Evolutionary conservation across 1,284 basidiomycete species (phyloP), one percentile per base, ranked within the genome.

Genomic region (Entoloma clypeatum): DNA sequence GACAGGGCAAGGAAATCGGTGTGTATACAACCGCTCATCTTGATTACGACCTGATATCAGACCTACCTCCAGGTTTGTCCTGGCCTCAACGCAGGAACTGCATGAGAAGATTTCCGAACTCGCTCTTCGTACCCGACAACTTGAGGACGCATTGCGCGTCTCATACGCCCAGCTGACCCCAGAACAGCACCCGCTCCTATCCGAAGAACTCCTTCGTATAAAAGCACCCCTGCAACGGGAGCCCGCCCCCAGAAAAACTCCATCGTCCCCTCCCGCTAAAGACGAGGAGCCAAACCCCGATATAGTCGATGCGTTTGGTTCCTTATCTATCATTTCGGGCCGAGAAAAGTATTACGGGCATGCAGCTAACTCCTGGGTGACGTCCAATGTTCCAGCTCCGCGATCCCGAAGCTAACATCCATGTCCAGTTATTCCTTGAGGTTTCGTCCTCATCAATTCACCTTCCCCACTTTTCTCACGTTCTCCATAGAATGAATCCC

Each of bases 61-160:
- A 44, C 36, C 17, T n/a, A 14, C 3, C 26, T n/a, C 13, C 8
- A 84, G 84, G n/a, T 87, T 87, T 53, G 84, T 87, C 1, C 74
- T 89, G 28, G 86, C 86, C 0, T 85, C 84, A 0, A 89, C 86
- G 0, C 81, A 86, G 59, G 86, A 89, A 52, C 68, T 89, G 0
- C 86, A 89, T 56, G 84, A 87, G 61, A 86, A 88, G 61, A 89
- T 90, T 43, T 68, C 76, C 14, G 79, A 86, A 55, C 74, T 90
- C 6, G 77, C 80, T 29, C 77, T 65, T 45, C 83, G 87, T 33
- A 79, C 88, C 14, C 75, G 84, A 40, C 78, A 86, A 40, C 72
- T 90, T n/a, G 86, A 90, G 57, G 84, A 88, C 51, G 79, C 68
- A 6, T 64, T 90, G 21, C 72, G 81, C 24, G 53, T 64, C 2